phyloP scores from a whole-genome alignment of 2,329 filamentous ascomycete genomes.

The Xylaria sp. region DNA sequence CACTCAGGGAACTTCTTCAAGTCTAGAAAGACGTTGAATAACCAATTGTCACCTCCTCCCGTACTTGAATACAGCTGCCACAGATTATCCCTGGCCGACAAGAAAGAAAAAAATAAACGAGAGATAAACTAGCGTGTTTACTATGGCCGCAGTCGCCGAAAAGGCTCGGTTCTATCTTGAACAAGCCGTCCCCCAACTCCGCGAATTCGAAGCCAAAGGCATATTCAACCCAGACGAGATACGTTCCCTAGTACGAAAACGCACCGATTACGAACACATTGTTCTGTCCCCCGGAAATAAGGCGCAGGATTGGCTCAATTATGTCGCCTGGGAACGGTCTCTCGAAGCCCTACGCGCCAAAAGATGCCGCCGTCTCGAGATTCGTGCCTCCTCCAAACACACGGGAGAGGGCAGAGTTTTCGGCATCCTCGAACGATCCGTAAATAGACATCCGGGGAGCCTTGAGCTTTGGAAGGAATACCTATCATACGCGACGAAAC shows the following conservation, averaged over 20 bases:
- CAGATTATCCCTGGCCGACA: background rate
- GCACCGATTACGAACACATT: conserved; percentile 92
- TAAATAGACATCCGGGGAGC: conserved; percentile 84
- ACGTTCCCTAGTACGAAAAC: conserved; percentile 84
- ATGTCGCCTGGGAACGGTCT: conserved; percentile 77
- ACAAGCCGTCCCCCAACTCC: conserved; percentile 89
- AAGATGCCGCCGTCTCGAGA: conserved; percentile 81
- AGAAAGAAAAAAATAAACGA: no score
- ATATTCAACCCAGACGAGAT: conserved; percentile 95
- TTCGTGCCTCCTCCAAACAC: conserved; percentile 75
- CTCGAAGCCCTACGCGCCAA: conserved; percentile 83
- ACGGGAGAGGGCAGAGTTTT: conserved; percentile 86
- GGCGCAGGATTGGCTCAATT: conserved; percentile 83
- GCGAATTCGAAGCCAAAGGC: conserved; percentile 90
- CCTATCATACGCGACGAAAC: conserved; percentile 79
- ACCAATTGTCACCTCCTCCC: background rate
- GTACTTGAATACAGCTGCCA: background rate
- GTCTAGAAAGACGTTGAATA: background rate
- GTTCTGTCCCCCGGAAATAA: conserved; percentile 84
- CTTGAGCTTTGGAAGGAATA: conserved; percentile 89
- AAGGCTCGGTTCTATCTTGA: conserved; percentile 97
- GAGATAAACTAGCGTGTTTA: conserved; percentile 3
- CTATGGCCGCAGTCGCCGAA: conserved; percentile 86
- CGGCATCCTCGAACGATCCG: conserved; percentile 87
- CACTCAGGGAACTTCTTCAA: background rate